These are phyloP conservation scores for Batkoa obscura DNA, from an alignment of 371 early-diverging fungal genomes.

Conservation along the genomic window DNA sequence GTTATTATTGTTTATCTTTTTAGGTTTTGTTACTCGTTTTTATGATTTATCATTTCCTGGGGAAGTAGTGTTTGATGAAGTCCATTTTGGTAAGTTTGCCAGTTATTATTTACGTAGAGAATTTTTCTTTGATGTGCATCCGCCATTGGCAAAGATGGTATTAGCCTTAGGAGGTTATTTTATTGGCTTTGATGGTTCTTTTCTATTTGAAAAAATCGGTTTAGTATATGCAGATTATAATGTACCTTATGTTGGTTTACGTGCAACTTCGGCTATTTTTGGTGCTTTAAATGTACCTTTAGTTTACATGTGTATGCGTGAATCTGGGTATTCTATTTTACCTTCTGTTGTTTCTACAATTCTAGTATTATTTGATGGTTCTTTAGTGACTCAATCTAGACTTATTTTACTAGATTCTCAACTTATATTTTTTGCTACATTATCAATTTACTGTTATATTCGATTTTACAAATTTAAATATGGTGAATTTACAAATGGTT, in stretches of 20 bases:
- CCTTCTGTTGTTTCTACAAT: slow-evolving; percentile 53
- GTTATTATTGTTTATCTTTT: slow-evolving; percentile 12
- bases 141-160: slow-evolving; percentile 96
- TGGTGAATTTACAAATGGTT: slow-evolving; percentile 25
- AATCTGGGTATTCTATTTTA: slow-evolving; percentile 63
- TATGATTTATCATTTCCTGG: slow-evolving; percentile 39
- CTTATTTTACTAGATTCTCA: slow-evolving; percentile 87
- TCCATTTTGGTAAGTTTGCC: slow-evolving; percentile 99
- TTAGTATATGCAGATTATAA: slow-evolving; percentile 67
- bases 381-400: slow-evolving; percentile 75
- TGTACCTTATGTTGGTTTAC: slow-evolving; percentile 76
- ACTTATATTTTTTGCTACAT: slow-evolving; percentile 71
- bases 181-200: slow-evolving; percentile 85
- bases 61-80: slow-evolving; percentile 79
- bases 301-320: slow-evolving; percentile 66
- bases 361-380: slow-evolving; percentile 78
- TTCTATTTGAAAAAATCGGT: slow-evolving; percentile 84
- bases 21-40: slow-evolving; percentile 30
- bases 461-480: slow-evolving; percentile 63
- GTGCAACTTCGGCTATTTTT: slow-evolving; percentile 57
- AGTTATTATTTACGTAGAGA: slow-evolving; percentile 73
- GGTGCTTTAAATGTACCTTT: slow-evolving; percentile 61
- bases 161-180: slow-evolving; percentile 68
- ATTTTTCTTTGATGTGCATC: slow-evolving; percentile 99
- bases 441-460: slow-evolving; percentile 65